Conservation (phyloP, 1,139 yeast species). For the Schizosaccharomyces versatilis region DNA sequence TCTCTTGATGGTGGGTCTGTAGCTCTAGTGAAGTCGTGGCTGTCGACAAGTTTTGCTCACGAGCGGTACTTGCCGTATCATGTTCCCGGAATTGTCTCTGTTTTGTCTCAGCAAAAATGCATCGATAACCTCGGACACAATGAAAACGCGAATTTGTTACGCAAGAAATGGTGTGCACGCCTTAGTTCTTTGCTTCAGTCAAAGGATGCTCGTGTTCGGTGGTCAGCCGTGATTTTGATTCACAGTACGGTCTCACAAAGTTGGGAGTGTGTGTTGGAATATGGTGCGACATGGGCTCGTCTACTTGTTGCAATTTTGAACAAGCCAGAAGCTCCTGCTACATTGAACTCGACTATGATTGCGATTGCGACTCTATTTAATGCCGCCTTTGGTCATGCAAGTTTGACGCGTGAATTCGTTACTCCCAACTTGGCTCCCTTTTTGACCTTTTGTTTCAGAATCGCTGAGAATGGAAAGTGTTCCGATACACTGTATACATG, state of each 20-base stretch:
- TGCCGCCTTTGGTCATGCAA: slow-evolving; percentile 6
- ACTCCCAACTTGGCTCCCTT: slow-evolving; percentile 8
- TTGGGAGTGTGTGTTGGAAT: slow-evolving; percentile 6
- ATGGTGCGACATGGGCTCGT: slow-evolving; percentile 8
- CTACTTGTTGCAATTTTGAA: slow-evolving; percentile 5
- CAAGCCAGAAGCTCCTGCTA: slow-evolving; percentile 4
- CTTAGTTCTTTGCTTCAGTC: slow-evolving; percentile 6
- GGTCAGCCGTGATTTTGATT: slow-evolving; percentile 8
- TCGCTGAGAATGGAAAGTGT: not conserved
- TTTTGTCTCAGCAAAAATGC: not conserved
- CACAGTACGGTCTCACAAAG: slow-evolving; percentile 6
- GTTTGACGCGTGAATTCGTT: slow-evolving; percentile 7
- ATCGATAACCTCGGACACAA: not conserved
- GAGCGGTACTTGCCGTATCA: not conserved
- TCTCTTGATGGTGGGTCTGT: not conserved
- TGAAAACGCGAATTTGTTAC: not conserved
- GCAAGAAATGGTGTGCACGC: slow-evolving; percentile 5
- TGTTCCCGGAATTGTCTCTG: not conserved
- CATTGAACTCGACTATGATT: slow-evolving; percentile 5
- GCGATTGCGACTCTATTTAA: slow-evolving; percentile 3
- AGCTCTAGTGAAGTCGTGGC: not conserved
- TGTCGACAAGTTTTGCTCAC: not conserved
- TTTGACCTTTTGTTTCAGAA: slow-evolving; percentile 2
- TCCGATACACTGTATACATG: slow-evolving; percentile 3
- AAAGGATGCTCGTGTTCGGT: slow-evolving; percentile 4